phyloP scores from a whole-genome alignment of 2,329 filamentous ascomycete genomes.

The Malbranchea cinnamomea region DNA sequence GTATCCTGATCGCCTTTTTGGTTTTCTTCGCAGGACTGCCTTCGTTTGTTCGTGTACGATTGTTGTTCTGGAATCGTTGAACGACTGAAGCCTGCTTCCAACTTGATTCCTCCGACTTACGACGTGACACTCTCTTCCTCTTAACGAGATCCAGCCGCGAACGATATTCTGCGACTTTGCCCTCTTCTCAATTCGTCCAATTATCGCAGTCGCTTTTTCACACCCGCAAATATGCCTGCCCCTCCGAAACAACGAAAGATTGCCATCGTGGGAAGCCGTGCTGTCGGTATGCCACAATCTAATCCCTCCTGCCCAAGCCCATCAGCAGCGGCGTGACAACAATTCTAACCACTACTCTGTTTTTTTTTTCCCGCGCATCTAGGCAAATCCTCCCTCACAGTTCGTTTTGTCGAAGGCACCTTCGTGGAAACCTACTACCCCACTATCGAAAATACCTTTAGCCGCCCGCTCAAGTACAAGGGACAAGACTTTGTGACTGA shows the following conservation, averaged over 20 bases:
- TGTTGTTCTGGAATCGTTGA: too few species aligned
- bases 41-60: too few species aligned
- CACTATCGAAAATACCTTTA: conserved; percentile 98
- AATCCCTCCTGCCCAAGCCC: not conserved
- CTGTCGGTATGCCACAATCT: conserved; percentile 63
- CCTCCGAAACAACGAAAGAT: conserved; percentile 83
- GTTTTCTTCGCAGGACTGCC: too few species aligned
- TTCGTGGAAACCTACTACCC: conserved; percentile 99
- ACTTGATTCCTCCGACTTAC: too few species aligned
- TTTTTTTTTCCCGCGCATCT: not conserved
- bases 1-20: not conserved
- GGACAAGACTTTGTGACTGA: conserved; percentile 89
- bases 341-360: not conserved
- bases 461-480: conserved; percentile 84
- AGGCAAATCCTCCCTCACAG: conserved; percentile 97
- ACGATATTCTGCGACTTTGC: not conserved
- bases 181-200: not conserved
- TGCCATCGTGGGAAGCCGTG: conserved; percentile 87
- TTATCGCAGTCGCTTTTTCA: not conserved
- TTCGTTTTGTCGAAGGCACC: conserved; percentile 92
- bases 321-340: not conserved
- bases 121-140: not conserved
- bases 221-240: conserved; percentile 42
- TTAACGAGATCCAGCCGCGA: not conserved
- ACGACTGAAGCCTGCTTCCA: too few species aligned